These are phyloP conservation scores for Cryptosporidium meleagridis DNA, from an alignment of 169 alveolate genomes.

Conservation along the genomic window DNA sequence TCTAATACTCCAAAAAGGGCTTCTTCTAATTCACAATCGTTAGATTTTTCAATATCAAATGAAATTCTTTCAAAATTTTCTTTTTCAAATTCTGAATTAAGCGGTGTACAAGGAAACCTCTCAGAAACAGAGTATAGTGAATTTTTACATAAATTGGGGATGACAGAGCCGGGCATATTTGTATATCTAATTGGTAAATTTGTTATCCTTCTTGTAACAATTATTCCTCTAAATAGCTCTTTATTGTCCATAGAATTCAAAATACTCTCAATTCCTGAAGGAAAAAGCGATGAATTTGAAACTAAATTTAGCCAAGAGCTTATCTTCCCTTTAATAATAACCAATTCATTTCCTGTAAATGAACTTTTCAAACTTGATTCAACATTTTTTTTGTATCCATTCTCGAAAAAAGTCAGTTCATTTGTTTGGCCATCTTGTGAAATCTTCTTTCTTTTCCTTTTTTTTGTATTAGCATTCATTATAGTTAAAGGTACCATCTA, in stretches of 20 bases:
- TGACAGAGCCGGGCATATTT: conserved; percentile 38
- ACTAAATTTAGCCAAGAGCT: conserved; percentile 15
- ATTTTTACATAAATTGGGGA: conserved; percentile 1
- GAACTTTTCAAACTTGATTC: not conserved
- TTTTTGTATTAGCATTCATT: not conserved
- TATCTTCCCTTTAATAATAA: conserved; percentile 8
- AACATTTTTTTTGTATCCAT: not conserved
- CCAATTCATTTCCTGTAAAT: not conserved
- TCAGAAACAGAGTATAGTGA: conserved; percentile 21
- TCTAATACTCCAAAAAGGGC: conserved; percentile 23
- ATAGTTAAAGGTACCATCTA: not conserved
- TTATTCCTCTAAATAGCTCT: conserved; percentile 9
- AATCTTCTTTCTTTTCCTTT: not conserved
- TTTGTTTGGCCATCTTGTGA: not conserved
- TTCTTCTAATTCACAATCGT: conserved; percentile 17
- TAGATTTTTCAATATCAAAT: not conserved
- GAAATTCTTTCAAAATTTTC: not conserved
- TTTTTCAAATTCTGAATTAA: conserved; percentile 38
- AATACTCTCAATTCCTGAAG: not conserved
- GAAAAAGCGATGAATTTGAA: not conserved
- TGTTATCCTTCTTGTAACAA: conserved; percentile 15
- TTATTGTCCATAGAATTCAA: not conserved
- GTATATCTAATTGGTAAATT: conserved; percentile 63
- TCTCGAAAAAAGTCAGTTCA: conserved; percentile 3
- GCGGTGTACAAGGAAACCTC: conserved; percentile 63